Conservation (phyloP, 1,284 basidiomycete genomes). For the Naganishia sp. region DNA sequence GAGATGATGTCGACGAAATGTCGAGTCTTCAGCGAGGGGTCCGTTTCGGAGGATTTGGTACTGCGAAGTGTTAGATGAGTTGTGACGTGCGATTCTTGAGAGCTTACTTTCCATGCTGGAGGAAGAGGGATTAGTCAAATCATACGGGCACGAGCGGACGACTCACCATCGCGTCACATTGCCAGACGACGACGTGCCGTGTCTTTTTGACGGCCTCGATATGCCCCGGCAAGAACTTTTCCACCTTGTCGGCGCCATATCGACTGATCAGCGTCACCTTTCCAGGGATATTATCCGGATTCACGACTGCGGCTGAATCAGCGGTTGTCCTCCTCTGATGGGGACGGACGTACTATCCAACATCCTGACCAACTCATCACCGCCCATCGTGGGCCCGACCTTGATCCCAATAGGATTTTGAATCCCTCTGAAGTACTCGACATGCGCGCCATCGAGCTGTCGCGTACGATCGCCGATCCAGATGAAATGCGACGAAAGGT, state of each 20-base stretch:
- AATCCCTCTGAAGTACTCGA: conserved; percentile 93
- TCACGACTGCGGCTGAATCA: conserved; percentile 64
- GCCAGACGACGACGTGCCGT: conserved; percentile 84
- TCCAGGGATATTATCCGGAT: conserved; percentile 78
- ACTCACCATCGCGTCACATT: conserved; percentile 87
- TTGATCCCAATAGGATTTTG: conserved; percentile 97
- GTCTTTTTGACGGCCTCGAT: conserved; percentile 80
- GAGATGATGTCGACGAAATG: conserved; percentile 87
- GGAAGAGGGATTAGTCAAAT: not conserved
- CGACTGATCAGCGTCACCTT: conserved; percentile 88
- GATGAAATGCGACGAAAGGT: conserved; percentile 79
- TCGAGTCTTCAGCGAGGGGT: conserved; percentile 71
- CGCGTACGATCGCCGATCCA: conserved; percentile 99
- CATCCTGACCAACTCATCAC: conserved; percentile 76
- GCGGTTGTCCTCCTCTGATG: not conserved
- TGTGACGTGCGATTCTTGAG: conserved; percentile 1
- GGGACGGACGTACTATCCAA: conserved; percentile 65
- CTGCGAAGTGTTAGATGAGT: conserved; percentile 54
- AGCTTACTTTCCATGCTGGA: conserved; percentile 74
- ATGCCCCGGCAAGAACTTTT: conserved; percentile 72
- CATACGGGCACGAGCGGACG: not conserved
- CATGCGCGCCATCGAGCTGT: conserved; percentile 87
- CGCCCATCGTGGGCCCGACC: conserved; percentile 83
- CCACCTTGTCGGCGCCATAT: conserved; percentile 86
- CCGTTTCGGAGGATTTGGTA: conserved; percentile 73